Evolutionary conservation across 2,329 filamentous ascomycete genomes (phyloP).

Genomic region (Tolypocladium inflatum): DNA sequence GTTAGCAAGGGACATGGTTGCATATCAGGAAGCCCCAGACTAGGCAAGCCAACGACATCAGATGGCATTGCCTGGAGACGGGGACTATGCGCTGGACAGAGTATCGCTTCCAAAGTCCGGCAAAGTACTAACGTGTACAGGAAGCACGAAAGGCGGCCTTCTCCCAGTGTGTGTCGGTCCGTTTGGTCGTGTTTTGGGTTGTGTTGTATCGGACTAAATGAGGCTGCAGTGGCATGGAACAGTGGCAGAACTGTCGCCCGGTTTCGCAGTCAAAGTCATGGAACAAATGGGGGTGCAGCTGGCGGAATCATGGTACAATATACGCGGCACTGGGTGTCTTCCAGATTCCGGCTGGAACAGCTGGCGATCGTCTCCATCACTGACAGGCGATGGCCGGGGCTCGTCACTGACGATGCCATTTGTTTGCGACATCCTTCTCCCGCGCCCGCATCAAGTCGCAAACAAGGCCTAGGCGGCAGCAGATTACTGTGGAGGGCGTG

Average conservation of each 20-base stretch:
- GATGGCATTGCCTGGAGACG: too few species aligned
- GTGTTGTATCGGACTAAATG: not conserved
- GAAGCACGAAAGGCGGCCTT: not conserved
- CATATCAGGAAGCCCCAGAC: too few species aligned
- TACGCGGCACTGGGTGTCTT: not conserved
- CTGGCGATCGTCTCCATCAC: not conserved
- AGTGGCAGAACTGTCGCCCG: not conserved
- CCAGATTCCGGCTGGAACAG: not conserved
- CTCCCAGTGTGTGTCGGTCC: not conserved
- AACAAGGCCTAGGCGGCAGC: not conserved
- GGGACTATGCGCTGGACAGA: too few species aligned
- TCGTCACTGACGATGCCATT: not conserved
- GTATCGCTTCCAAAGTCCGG: not conserved
- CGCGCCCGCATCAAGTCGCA: not conserved
- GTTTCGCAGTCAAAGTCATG: not conserved
- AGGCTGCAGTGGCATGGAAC: not conserved
- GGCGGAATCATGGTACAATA: not conserved
- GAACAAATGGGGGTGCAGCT: too few species aligned
- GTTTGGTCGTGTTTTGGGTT: not conserved
- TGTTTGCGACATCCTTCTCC: not conserved
- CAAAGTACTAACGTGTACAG: not conserved
- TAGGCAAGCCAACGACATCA: too few species aligned
- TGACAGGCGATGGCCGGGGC: not conserved
- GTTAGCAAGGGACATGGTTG: too few species aligned
- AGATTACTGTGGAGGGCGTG: not conserved